Percentiles rank a stretch among this genome's conserved stretches.
Conservation (phyloP, 2,329 filamentous ascomycete genomes). For the Hymenoscyphus infarciens region DNA sequence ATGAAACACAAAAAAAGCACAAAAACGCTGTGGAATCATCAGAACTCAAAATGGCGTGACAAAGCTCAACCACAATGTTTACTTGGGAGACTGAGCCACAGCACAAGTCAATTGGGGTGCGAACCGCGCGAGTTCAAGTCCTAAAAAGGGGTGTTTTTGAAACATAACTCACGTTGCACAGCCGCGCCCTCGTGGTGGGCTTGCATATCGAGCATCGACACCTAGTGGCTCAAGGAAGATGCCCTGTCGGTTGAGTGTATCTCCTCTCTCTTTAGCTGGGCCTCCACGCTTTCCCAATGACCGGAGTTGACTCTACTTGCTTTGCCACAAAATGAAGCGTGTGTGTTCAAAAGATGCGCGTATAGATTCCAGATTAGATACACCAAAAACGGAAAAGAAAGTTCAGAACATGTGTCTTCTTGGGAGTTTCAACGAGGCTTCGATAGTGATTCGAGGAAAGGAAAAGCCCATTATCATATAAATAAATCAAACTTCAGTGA, state of each 20-base stretch:
- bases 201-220: not conserved
- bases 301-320: not conserved
- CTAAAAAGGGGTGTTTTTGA: not conserved
- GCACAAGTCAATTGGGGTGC: not conserved
- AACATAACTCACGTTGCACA: conserved; percentile 8
- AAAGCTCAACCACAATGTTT: conserved; percentile 4
- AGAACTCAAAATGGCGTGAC: conserved; percentile 18
- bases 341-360: too few relatives aligned
- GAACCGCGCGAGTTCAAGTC: not conserved
- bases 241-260: not conserved
- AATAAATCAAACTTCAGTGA: too few relatives aligned
- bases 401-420: too few relatives aligned
- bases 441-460: too few relatives aligned
- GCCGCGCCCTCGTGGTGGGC: conserved; percentile 8
- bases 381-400: too few relatives aligned
- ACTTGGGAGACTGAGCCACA: not conserved
- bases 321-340: too few relatives aligned
- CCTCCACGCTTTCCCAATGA: not conserved
- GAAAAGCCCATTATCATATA: too few relatives aligned
- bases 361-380: too few relatives aligned
- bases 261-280: not conserved
- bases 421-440: too few relatives aligned
- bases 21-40: conserved; percentile 6
- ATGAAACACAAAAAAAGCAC: too few relatives aligned
- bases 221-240: conserved; percentile 11